A percentile compares a stretch with the other conserved stretches of the same genome.
phyloP scores from a whole-genome alignment of 2,329 filamentous ascomycete genomes.

The Ophiostoma ips region DNA sequence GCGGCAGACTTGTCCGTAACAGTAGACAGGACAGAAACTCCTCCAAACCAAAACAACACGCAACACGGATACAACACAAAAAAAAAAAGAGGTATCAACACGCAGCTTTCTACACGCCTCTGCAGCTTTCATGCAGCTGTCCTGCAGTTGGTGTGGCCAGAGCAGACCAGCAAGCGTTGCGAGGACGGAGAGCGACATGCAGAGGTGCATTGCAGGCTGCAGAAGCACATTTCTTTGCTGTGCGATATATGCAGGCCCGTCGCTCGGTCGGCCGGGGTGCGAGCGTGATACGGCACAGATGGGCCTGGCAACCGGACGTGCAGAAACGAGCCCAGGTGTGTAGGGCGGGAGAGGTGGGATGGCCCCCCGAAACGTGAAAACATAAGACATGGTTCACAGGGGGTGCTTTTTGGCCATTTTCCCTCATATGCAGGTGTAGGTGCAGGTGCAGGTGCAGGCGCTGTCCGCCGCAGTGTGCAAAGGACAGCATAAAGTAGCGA shows the following conservation, averaged over 20 bases:
- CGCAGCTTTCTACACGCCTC: too few relatives aligned
- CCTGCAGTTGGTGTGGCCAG: too few relatives aligned
- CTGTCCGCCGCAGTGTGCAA: too few relatives aligned
- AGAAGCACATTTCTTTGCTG: neutral
- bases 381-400: too few relatives aligned
- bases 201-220: neutral
- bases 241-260: constrained; percentile 2
- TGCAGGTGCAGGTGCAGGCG: too few relatives aligned
- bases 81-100: too few relatives aligned
- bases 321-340: neutral
- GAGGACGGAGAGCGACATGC: neutral
- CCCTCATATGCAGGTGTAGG: too few relatives aligned
- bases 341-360: too few relatives aligned
- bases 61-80: too few relatives aligned
- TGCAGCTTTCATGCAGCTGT: constrained; percentile 2
- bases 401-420: too few relatives aligned
- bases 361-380: too few relatives aligned
- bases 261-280: constrained; percentile 6
- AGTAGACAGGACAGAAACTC: neutral
- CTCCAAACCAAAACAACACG: neutral
- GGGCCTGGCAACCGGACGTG: neutral
- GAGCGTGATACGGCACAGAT: neutral
- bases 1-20: constrained; percentile 9
- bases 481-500: too few relatives aligned
- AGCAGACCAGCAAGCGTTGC: neutral